Conservation (phyloP, 441 rosid genomes). For the Pelargonium australe region DNA sequence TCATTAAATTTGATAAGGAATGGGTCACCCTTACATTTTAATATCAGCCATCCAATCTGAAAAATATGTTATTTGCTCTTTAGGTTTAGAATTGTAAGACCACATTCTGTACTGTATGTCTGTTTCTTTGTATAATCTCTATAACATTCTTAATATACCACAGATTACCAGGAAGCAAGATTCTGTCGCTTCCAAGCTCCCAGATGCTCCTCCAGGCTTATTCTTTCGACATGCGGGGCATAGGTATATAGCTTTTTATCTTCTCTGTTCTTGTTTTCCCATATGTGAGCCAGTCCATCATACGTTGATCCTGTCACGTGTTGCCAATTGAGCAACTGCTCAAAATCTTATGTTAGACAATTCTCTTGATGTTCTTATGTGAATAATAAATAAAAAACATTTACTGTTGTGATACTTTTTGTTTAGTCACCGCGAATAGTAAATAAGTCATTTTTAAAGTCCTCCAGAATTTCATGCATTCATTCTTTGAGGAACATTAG, state of each 20-base stretch:
- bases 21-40: background rate
- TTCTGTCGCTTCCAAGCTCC: slow-evolving; percentile 36
- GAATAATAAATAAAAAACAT: too few relatives aligned
- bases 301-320: too few relatives aligned
- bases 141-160: background rate
- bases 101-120: background rate
- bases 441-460: too few relatives aligned
- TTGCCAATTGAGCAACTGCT: too few relatives aligned
- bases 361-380: too few relatives aligned
- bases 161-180: slow-evolving; percentile 79
- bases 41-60: background rate
- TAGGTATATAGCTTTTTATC: slow-evolving; percentile 36
- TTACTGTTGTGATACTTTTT: too few relatives aligned
- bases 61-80: too few relatives aligned
- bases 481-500: too few relatives aligned
- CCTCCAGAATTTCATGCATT: too few relatives aligned
- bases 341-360: too few relatives aligned
- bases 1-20: background rate
- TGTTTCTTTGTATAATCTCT: background rate
- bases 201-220: slow-evolving; percentile 71
- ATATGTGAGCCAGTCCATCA: too few relatives aligned
- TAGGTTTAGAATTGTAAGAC: background rate
- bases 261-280: background rate
- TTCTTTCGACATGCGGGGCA: slow-evolving; percentile 99
- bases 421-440: too few relatives aligned